phyloP scores from a whole-genome alignment of 495 filamentous ascomycete species.

The Neurospora terricola region DNA sequence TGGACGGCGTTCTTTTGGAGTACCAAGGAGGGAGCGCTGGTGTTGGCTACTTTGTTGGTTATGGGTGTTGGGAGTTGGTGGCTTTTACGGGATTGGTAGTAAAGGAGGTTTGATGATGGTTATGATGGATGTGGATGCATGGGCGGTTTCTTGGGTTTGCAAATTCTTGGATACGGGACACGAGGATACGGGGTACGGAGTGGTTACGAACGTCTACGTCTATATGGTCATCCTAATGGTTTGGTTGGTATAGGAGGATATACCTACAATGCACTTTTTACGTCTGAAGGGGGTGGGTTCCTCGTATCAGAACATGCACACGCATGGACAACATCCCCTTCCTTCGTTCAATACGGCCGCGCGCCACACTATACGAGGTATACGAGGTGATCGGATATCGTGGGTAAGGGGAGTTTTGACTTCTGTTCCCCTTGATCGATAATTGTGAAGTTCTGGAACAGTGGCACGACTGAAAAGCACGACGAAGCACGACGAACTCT shows the following conservation, averaged over 20 bases:
- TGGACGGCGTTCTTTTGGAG: slow-evolving; percentile 37
- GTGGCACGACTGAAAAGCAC: neutral
- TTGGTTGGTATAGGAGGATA: neutral
- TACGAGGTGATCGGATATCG: neutral
- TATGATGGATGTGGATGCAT: neutral
- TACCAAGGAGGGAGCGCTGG: slow-evolving; percentile 28
- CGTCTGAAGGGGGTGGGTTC: neutral
- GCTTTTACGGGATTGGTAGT: slow-evolving; percentile 14
- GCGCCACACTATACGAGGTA: neutral
- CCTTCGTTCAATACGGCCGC: neutral
- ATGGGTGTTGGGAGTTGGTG: slow-evolving; percentile 32
- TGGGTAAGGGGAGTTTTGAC: neutral
- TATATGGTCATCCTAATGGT: neutral
- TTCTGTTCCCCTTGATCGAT: neutral
- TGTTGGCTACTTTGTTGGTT: slow-evolving; percentile 26
- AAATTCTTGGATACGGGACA: neutral
- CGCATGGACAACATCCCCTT: neutral
- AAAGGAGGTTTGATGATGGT: neutral
- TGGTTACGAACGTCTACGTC: neutral
- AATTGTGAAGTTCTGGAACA: neutral
- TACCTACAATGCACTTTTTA: neutral
- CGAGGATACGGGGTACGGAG: neutral
- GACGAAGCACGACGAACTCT: neutral
- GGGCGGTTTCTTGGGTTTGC: neutral
- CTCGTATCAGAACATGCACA: neutral